Evolutionary conservation across 441 rosid genomes (phyloP).

Genomic region (Jatropha podagrica): DNA sequence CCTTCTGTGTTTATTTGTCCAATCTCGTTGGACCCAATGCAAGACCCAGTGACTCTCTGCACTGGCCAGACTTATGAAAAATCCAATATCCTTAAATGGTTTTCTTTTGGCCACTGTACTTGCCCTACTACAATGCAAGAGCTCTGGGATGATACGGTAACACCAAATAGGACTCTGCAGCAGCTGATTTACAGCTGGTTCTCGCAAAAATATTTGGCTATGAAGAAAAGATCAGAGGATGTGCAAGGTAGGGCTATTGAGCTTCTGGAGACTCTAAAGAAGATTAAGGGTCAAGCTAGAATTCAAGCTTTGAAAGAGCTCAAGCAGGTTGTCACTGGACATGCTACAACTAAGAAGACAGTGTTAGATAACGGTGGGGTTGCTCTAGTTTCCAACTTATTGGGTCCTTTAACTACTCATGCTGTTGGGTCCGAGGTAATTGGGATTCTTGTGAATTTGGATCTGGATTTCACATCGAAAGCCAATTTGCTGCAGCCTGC

Average conservation of each 20-base stretch:
- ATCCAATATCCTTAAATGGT: constrained; percentile 86
- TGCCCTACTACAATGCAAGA: constrained; percentile 99
- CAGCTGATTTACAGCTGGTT: constrained; percentile 85
- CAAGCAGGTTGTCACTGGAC: constrained; percentile 49
- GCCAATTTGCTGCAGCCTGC: constrained; percentile 72
- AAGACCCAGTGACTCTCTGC: constrained; percentile 89
- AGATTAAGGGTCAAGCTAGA: constrained; percentile 81
- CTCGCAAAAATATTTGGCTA: constrained; percentile 65
- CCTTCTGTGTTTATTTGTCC: constrained; percentile 94
- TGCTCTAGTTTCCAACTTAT: constrained; percentile 49
- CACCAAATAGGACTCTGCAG: constrained; percentile 80
- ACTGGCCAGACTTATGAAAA: constrained; percentile 95
- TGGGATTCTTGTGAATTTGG: constrained; percentile 73
- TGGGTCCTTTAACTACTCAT: constrained; percentile 78
- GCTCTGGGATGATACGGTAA: constrained; percentile 85
- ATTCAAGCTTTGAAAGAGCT: constrained; percentile 80
- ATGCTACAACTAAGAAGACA: constrained; percentile 60
- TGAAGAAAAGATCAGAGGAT: constrained; percentile 88
- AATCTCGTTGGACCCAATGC: constrained; percentile 90
- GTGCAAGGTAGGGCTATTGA: constrained; percentile 77
- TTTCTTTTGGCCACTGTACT: constrained; percentile 69
- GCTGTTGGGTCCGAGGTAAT: constrained; percentile 85
- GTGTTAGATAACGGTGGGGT: constrained; percentile 62
- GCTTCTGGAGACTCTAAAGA: constrained; percentile 63
- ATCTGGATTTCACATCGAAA: constrained; percentile 57